These are phyloP conservation scores for Aspergillus brunneoviolaceus DNA, from an alignment of 2,329 filamentous ascomycete species.

Conservation along the genomic window DNA sequence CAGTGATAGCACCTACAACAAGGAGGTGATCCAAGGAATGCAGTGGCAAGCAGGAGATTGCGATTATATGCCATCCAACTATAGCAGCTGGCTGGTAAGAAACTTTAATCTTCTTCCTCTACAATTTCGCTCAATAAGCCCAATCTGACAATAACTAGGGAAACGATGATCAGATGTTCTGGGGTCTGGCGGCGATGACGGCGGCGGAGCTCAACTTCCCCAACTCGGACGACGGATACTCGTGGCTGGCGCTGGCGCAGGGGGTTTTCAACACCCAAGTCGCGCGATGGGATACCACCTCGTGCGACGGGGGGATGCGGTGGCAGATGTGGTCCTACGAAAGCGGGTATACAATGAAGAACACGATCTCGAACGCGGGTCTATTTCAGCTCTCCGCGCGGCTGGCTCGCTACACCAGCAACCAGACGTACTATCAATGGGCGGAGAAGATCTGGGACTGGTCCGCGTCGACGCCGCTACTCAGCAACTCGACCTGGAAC, in stretches of 20 bases:
- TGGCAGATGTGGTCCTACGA: slow-evolving; percentile 37
- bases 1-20: slow-evolving; percentile 42
- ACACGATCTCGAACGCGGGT: slow-evolving; percentile 36
- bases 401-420: slow-evolving; percentile 32
- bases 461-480: slow-evolving; percentile 51
- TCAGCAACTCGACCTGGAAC: slow-evolving; percentile 48
- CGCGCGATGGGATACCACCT: slow-evolving; percentile 64
- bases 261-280: slow-evolving; percentile 79
- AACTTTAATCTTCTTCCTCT: too few species aligned
- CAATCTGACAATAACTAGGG: slow-evolving; percentile 39
- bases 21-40: slow-evolving; percentile 37
- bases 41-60: slow-evolving; percentile 39
- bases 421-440: slow-evolving; percentile 54
- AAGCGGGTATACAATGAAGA: slow-evolving; percentile 35
- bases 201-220: slow-evolving; percentile 51
- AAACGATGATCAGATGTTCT: slow-evolving; percentile 61
- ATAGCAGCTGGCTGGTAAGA: slow-evolving; percentile 24
- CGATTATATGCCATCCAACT: slow-evolving; percentile 45
- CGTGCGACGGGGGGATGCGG: slow-evolving; percentile 68
- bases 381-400: slow-evolving; percentile 35
- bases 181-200: slow-evolving; percentile 57
- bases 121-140: too few species aligned
- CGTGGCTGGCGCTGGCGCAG: slow-evolving; percentile 77
- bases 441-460: slow-evolving; percentile 67
- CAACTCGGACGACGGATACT: slow-evolving; percentile 54